phyloP scores from a whole-genome alignment of 805 yeast species.

The Myxozyma monticola region DNA sequence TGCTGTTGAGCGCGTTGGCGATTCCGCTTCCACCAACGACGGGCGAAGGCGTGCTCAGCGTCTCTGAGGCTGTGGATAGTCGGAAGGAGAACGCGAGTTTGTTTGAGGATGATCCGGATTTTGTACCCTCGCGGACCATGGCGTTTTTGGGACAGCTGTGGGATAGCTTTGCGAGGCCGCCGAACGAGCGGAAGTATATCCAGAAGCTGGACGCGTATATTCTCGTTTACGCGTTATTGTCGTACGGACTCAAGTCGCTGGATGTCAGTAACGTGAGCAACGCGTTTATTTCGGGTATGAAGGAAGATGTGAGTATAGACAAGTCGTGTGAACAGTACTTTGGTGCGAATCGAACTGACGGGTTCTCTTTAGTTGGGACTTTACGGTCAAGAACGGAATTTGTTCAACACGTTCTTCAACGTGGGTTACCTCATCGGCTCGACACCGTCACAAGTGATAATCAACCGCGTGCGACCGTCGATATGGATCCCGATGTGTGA shows the following conservation, averaged over 20 bases:
- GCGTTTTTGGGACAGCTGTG: constrained; percentile 20
- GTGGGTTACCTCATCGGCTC: constrained; percentile 39
- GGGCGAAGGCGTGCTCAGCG: no score
- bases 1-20: no score
- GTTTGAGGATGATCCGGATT: constrained; percentile 16
- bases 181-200: constrained; percentile 38
- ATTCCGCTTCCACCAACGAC: no score
- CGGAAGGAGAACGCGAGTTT: constrained; percentile 12
- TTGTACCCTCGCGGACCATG: constrained; percentile 3
- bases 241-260: constrained; percentile 53
- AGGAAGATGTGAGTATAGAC: constrained; percentile 46
- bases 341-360: neutral
- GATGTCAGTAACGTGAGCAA: constrained; percentile 61
- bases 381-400: constrained; percentile 25
- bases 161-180: constrained; percentile 30
- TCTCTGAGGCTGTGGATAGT: no score
- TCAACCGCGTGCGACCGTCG: constrained; percentile 35
- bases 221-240: constrained; percentile 39
- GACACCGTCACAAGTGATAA: constrained; percentile 41
- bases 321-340: neutral
- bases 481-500: constrained; percentile 37
- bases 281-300: constrained; percentile 68
- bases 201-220: constrained; percentile 40
- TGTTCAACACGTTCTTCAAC: constrained; percentile 18
- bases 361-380: constrained; percentile 7